Base-by-base conservation (phyloP, 2,329 filamentous ascomycete species). In the Neofusicoccum ribis region DNA sequence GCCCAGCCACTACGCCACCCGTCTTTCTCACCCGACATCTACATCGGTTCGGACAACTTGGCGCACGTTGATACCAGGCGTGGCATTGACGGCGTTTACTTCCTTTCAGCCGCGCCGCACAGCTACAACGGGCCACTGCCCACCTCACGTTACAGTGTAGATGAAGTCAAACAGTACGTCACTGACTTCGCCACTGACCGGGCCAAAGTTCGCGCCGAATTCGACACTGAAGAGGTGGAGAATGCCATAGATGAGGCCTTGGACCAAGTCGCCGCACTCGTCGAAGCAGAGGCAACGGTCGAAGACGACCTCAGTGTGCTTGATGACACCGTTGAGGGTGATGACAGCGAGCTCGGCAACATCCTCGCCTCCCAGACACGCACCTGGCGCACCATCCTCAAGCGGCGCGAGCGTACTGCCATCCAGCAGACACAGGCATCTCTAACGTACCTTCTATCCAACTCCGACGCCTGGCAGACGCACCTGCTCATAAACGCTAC, bases 381-480 rank as follows among this genome's bases (percentile, higher is more conserved):
- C 41, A 34, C 15, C 54, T 61, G 58, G 58, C 58, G 43, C 44
- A 15, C 34, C 7, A 17, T 61, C 31, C 58, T 61, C 31, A 49
- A 61, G 31, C 43, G 20, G 12, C 43, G 58, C 43, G 58, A 61
- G 44, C 43, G 37, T 17, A 31, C 58, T 15, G 43, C 43, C 43
- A 37, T 61, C 17, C 9, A 39, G 8, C 43, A 61, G 27, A 61
- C 54, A 14, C n/a, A 37, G 5, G 23, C 23, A 6, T 20, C 54
- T 1, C 11, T 59, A 12, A 59, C 27, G 7, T n/a, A 36, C 15
- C 23, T 17, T 8, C 54, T 46, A 3, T n/a, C 20, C 9, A 20
- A 14, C 15, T 17, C 15, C 54, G 39, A 34, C 3, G 15, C 43
- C n/a, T 61, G 58, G 58, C 44, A 61, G 31, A 15, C 17, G 34